phyloP scores from a whole-genome alignment of 2,329 filamentous ascomycete species.

The Intubia oerlemansii region DNA sequence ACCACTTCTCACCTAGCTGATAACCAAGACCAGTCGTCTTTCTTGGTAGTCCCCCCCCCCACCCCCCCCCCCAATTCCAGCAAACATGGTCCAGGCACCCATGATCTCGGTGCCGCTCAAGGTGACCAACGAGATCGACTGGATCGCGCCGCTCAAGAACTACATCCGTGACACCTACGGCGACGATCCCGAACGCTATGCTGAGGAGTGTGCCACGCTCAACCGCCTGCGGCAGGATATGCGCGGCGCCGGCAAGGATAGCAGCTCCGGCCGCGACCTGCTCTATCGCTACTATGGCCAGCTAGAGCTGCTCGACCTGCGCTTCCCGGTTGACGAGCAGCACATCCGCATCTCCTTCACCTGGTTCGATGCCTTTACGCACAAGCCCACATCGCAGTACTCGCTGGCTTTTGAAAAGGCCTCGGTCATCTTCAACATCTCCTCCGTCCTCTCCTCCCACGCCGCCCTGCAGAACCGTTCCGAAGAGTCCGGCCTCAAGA shows the following conservation, averaged over 20 bases:
- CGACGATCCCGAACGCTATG: conserved; percentile 89
- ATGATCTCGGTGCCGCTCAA: conserved; percentile 93
- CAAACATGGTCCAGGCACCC: conserved; percentile 57
- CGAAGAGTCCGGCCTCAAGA: conserved; percentile 84
- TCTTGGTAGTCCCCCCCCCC: too few species aligned
- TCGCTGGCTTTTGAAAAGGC: conserved; percentile 96
- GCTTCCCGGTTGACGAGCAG: conserved; percentile 94
- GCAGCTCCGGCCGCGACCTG: conserved; percentile 77
- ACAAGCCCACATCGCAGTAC: conserved; percentile 92
- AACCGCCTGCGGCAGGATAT: conserved; percentile 95
- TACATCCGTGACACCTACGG: conserved; percentile 91
- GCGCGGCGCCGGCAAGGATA: conserved; percentile 92
- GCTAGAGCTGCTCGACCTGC: conserved; percentile 77
- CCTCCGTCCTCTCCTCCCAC: conserved; percentile 87
- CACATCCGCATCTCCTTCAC: conserved; percentile 99
- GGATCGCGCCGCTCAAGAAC: conserved; percentile 73
- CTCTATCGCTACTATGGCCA: conserved; percentile 96
- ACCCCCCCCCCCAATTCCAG: too few species aligned
- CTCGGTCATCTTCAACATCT: conserved; percentile 99
- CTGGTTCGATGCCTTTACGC: conserved; percentile 99
- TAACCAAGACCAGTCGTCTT: too few species aligned
- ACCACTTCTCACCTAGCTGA: too few species aligned
- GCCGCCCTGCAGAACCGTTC: conserved; percentile 80
- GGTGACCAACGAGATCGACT: conserved; percentile 95
- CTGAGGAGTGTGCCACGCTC: conserved; percentile 83